Evolutionary conservation across 2,329 filamentous ascomycete species (phyloP).

Genomic region (Colletotrichum simmondsii): DNA sequence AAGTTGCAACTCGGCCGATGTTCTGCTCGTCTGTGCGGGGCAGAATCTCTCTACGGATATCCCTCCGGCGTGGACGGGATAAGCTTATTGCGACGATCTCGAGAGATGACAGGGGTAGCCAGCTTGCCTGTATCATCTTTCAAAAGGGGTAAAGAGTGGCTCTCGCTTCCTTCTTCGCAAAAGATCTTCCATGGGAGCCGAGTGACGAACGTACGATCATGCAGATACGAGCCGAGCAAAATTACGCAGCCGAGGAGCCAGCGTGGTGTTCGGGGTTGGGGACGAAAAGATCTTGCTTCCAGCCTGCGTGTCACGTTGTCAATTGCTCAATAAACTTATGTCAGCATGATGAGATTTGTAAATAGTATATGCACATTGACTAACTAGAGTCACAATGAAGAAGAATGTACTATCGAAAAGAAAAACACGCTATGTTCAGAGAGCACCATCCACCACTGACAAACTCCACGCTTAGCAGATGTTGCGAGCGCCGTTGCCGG

Average conservation of each 20-base stretch:
- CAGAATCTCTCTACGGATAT: not conserved
- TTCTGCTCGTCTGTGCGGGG: not conserved
- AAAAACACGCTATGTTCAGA: not conserved
- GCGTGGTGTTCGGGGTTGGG: no score
- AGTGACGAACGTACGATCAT: not conserved
- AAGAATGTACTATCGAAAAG: conserved; percentile 16
- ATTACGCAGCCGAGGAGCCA: not conserved
- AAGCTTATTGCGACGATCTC: not conserved
- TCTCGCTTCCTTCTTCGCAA: not conserved
- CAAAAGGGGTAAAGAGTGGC: not conserved
- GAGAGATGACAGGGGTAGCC: not conserved
- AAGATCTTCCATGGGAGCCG: not conserved
- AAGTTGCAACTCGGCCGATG: not conserved
- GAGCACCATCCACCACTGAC: not conserved
- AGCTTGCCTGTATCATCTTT: not conserved
- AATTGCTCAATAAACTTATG: not conserved
- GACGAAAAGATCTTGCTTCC: not conserved
- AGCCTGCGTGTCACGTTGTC: not conserved
- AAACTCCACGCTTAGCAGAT: conserved; percentile 48
- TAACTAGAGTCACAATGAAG: not conserved
- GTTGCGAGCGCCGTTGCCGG: conserved; percentile 54
- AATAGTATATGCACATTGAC: conserved; percentile 5
- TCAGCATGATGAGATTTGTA: not conserved
- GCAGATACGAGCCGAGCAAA: not conserved
- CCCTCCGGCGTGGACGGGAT: not conserved